Evolutionary conservation across 2,329 filamentous ascomycete species (phyloP), one percentile per base, ranked within the genome.

Genomic region (Ophiostoma pallidulum): DNA sequence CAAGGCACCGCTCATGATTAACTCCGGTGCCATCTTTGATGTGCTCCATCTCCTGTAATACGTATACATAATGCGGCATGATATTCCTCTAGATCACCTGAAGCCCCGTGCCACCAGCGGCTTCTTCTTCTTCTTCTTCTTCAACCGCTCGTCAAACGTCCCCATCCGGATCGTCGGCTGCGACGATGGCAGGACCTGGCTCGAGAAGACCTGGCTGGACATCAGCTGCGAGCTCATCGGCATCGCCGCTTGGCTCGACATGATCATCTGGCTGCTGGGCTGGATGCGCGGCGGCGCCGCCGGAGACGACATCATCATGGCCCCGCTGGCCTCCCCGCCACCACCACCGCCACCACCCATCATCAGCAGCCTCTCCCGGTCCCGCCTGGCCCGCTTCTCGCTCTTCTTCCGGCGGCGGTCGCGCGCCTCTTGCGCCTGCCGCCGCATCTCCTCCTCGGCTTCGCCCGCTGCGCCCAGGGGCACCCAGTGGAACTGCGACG

Each of bases 61-160:
- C n/a, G n/a, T n/a, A n/a, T n/a, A n/a, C n/a, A n/a, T n/a, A n/a
- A n/a, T n/a, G n/a, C n/a, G n/a, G n/a, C n/a, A n/a, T n/a, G n/a
- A n/a, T n/a, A n/a, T n/a, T n/a, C n/a, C n/a, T n/a, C n/a, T n/a
- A n/a, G n/a, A n/a, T n/a, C n/a, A n/a, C n/a, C n/a, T 63, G 48
- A 72, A 71, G 1, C 68, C 67, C 9, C 61, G 64, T 57, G 61
- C 67, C 57, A 63, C 66, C 59, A 69, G 70, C 14, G 53, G 50
- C 57, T 71, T 73, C 60, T 71, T 71, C 45, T 60, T 64, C 52
- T 71, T 72, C 45, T n/a, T n/a, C n/a, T 60, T 64, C 50, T 56
- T 48, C 31, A 56, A 39, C 47, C 71, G 62, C 45, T 46, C 9
- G 2, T 18, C 46, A 14, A 44, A 45, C 2, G 33, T n/a, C 4